Evolutionary conservation across 139 green algal genomes (phyloP).

Genomic region (Dunaliella primolecta): DNA sequence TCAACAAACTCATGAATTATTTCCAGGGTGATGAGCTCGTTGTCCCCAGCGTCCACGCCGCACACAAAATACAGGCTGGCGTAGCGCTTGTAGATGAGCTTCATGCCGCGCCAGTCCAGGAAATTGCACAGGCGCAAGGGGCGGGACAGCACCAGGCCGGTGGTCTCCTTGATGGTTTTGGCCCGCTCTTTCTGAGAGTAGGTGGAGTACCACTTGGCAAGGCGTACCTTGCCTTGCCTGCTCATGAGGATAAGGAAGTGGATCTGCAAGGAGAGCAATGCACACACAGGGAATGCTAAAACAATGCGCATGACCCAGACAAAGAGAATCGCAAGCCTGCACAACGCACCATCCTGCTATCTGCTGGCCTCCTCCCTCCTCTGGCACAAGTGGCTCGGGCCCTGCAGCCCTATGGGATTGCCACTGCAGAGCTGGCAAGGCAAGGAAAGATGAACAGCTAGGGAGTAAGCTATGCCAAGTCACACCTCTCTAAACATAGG

Average conservation of each 20-base stretch:
- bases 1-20: conserved; percentile 96
- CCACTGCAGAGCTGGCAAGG: not conserved
- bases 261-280: conserved; percentile 75
- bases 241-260: conserved; percentile 94
- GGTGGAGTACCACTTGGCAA: conserved; percentile 96
- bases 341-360: no score
- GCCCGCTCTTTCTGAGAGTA: conserved; percentile 91
- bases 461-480: no score
- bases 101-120: conserved; percentile 89
- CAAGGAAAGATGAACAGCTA: not conserved
- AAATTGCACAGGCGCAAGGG: conserved; percentile 96
- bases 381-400: no score
- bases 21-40: conserved; percentile 87
- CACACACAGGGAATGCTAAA: no score
- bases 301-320: no score
- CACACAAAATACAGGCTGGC: conserved; percentile 95
- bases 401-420: no score
- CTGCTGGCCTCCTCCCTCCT: no score
- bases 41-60: conserved; percentile 65
- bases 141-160: conserved; percentile 72
- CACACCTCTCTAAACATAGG: no score
- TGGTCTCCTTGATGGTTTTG: conserved; percentile 81
- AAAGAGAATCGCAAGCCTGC: no score
- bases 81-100: conserved; percentile 91
- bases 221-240: conserved; percentile 94